Percentiles rank a stretch among this genome's conserved stretches.
These are phyloP conservation scores for Byssochlamys sp. DNA, from an alignment of 2,329 filamentous ascomycete species.

Conservation along the genomic window DNA sequence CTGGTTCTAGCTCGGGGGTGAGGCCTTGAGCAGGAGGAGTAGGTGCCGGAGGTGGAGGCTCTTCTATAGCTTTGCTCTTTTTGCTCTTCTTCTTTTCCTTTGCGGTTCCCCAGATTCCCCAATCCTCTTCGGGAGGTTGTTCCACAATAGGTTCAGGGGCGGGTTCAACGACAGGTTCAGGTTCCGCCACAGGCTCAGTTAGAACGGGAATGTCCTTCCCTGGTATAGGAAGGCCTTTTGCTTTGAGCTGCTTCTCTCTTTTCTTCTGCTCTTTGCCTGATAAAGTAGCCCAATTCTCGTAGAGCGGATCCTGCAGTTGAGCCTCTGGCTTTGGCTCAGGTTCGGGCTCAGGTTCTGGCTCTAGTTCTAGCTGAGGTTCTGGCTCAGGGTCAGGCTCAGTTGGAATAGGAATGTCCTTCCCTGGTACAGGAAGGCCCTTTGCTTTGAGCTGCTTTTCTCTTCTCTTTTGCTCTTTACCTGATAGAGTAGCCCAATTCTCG, in stretches of 20 bases:
- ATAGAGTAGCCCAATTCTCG: constrained; percentile 1
- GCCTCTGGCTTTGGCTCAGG: constrained; percentile 21
- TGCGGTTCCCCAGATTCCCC: constrained; percentile 26
- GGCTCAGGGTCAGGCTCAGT: not conserved
- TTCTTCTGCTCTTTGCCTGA: constrained; percentile 21
- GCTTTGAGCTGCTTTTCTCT: constrained; percentile 24
- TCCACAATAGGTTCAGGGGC: constrained; percentile 14
- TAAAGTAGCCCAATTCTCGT: constrained; percentile 2
- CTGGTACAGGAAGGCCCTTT: constrained; percentile 2
- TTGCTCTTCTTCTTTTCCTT: constrained; percentile 42
- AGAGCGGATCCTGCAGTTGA: not conserved
- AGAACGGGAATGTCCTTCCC: constrained; percentile 5
- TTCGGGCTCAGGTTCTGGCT: constrained; percentile 10
- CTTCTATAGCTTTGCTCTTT: constrained; percentile 36
- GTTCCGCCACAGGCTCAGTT: constrained; percentile 10
- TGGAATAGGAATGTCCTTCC: constrained; percentile 6
- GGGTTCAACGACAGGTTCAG: constrained; percentile 22
- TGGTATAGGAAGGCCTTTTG: constrained; percentile 3
- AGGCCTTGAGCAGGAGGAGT: constrained; percentile 39
- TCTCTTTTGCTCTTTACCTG: constrained; percentile 21
- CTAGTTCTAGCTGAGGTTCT: constrained; percentile 5
- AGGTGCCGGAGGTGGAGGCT: constrained; percentile 40
- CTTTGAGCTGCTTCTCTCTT: constrained; percentile 24
- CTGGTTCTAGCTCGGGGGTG: constrained; percentile 27
- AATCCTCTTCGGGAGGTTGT: constrained; percentile 10